Evolutionary conservation across 2,329 filamentous ascomycete genomes (phyloP).

Genomic region (Tolypocladium ovalisporum): DNA sequence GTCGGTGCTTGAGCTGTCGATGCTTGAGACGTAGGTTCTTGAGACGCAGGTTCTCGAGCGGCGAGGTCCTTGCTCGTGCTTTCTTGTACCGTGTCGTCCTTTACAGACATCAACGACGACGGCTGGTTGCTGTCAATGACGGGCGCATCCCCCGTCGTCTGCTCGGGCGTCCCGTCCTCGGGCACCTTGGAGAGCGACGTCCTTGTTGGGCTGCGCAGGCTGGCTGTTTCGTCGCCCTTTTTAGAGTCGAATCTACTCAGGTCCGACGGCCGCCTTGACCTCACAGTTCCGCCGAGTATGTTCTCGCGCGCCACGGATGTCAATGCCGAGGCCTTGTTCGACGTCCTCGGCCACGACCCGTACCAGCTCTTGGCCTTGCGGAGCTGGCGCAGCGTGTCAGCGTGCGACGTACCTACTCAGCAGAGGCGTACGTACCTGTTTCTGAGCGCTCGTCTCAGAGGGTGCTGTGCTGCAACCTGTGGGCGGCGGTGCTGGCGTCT

Average conservation of each 20-base stretch:
- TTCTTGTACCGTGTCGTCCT: neutral
- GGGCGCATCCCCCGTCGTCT: neutral
- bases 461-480: neutral
- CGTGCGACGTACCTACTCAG: neutral
- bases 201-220: conserved; percentile 16
- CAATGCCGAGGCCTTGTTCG: conserved; percentile 49
- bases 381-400: conserved; percentile 22
- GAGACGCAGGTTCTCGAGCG: conserved; percentile 1
- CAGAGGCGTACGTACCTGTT: conserved; percentile 3
- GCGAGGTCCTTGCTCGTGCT: neutral
- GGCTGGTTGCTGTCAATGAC: neutral
- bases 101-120: neutral
- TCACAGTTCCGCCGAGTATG: conserved; percentile 45
- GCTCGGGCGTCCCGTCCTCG: conserved; percentile 9
- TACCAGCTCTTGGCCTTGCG: conserved; percentile 51
- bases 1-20: neutral
- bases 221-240: conserved; percentile 21
- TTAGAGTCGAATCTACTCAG: conserved; percentile 39
- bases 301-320: conserved; percentile 50
- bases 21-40: conserved; percentile 1
- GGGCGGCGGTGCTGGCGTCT: conserved; percentile 1
- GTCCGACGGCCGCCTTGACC: conserved; percentile 33
- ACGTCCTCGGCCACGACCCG: conserved; percentile 45
- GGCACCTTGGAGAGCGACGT: conserved; percentile 13
- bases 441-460: conserved; percentile 1